Conservation (phyloP, 352 stramenopile species). For the Blastocystis sp. region DNA sequence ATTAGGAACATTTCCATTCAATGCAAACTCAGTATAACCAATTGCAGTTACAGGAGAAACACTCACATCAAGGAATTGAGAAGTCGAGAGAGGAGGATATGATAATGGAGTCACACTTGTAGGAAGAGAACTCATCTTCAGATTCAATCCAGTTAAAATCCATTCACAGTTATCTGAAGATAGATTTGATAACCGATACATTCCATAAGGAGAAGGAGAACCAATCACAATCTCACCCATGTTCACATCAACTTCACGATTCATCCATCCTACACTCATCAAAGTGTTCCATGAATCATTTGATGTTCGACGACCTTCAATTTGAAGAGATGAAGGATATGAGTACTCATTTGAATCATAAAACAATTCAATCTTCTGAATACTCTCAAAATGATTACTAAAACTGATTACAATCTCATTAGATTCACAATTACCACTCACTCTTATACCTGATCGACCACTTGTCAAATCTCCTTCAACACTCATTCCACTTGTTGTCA, state of each 20-base stretch:
- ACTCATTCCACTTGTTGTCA: not conserved
- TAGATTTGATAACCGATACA: not conserved
- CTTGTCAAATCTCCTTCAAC: not conserved
- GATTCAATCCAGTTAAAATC: not conserved
- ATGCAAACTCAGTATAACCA: not conserved
- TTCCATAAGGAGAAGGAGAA: not conserved
- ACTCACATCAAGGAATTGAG: not conserved
- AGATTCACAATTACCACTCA: not conserved
- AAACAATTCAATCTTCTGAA: not conserved
- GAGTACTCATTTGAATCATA: not conserved
- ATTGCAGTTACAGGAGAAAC: not conserved
- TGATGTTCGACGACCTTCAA: not conserved
- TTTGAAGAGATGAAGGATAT: not conserved
- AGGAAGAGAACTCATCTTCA: not conserved
- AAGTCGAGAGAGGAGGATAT: not conserved
- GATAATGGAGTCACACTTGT: not conserved
- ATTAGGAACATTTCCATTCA: not conserved
- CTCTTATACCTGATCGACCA: not conserved
- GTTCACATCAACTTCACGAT: not conserved
- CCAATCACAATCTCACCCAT: not conserved
- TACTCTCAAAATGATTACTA: not conserved
- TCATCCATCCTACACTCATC: not conserved
- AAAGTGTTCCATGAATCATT: not conserved
- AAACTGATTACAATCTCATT: not conserved
- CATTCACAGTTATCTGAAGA: not conserved